A percentile compares a stretch with the other conserved stretches of the same genome.
phyloP scores from a whole-genome alignment of 148 eudicot genomes.

The Agrostemma githago region DNA sequence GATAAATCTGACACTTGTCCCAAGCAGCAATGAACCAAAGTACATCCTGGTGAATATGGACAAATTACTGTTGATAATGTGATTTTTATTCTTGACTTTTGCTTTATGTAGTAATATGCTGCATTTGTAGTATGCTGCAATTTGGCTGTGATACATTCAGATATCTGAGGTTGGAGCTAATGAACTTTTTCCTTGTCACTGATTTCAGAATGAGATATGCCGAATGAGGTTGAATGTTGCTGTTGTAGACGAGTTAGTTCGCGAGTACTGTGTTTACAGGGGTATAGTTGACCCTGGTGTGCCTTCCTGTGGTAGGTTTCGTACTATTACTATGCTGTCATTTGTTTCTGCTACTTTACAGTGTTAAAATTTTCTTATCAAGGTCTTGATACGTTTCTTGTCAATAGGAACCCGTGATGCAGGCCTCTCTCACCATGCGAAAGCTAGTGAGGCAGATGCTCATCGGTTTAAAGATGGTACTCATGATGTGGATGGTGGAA shows the following conservation, averaged over 20 bases:
- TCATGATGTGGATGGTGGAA: slow-evolving; percentile 35
- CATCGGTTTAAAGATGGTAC: slow-evolving; percentile 40
- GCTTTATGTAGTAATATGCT: neutral
- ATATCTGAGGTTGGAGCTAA: neutral
- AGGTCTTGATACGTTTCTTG: neutral
- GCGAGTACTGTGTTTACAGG: slow-evolving; percentile 84
- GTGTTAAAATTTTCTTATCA: neutral
- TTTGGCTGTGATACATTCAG: neutral
- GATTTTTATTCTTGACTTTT: neutral
- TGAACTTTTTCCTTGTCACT: slow-evolving; percentile 13
- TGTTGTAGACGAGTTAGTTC: slow-evolving; percentile 82
- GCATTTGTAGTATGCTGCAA: neutral
- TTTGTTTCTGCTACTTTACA: neutral
- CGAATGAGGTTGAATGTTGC: slow-evolving; percentile 64
- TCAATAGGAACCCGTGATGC: slow-evolving; percentile 29
- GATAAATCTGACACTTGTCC: too few relatives aligned
- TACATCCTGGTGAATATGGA: too few relatives aligned
- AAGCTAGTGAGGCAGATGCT: slow-evolving; percentile 30
- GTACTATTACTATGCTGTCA: slow-evolving; percentile 7
- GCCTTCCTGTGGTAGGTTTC: slow-evolving; percentile 35
- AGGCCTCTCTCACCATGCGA: slow-evolving; percentile 17
- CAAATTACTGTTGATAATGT: neutral
- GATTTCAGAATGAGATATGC: slow-evolving; percentile 83
- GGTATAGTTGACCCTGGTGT: slow-evolving; percentile 63
- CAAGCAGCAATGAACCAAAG: too few relatives aligned